Evolutionary conservation across 75 land plant genomes (phyloP), one percentile per base, ranked within the genome.

Genomic region (Azolla pinnata): DNA sequence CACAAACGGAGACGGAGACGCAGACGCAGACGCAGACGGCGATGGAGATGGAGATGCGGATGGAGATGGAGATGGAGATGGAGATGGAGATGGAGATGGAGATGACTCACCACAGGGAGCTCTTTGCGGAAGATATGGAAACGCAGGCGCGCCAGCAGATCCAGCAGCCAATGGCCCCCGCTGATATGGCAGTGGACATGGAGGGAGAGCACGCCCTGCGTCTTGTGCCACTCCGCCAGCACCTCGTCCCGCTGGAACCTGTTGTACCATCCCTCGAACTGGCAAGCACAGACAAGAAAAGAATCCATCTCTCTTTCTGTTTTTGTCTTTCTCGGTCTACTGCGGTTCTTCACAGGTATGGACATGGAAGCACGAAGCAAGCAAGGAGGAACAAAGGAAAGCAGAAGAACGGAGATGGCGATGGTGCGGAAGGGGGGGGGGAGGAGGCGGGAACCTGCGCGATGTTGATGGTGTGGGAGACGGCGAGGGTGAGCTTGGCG

Each of bases 131-230:
- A 87, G 51, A 87, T 87, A 71, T 73, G 78, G 69, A 71, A 83
- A 45, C 91, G 60, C 29, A 87, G 67, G 14, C 47, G 68, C 1
- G 91, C 87, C 33, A 75, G 66, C 53, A 74, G 45, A 48, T 83
- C 77, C 2, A 83, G 64, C 1, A 87, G 50, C 61, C 79, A 81
- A 30, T 83, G 81, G 21, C 83, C 87, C 27, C 87, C 87, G 42
- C 90, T 86, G 21, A 86, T 83, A 50, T 83, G 87, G 42, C 87
- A 83, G 53, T 86, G 90, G 25, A 86, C 90, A 70, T 86, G 87
- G 16, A 86, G 79, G 1, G 84, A 80, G 87, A 86, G 77, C 18
- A 68, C 50, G 0, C 72, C 90, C 44, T 78, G 71, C 1, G 82
- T 59, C 65, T 75, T 80, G 59, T 75, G 80, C 91, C 91, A 87